These are phyloP conservation scores for Sporothrix euskadiensis DNA, from an alignment of 2,329 filamentous ascomycete species.

Conservation along the genomic window DNA sequence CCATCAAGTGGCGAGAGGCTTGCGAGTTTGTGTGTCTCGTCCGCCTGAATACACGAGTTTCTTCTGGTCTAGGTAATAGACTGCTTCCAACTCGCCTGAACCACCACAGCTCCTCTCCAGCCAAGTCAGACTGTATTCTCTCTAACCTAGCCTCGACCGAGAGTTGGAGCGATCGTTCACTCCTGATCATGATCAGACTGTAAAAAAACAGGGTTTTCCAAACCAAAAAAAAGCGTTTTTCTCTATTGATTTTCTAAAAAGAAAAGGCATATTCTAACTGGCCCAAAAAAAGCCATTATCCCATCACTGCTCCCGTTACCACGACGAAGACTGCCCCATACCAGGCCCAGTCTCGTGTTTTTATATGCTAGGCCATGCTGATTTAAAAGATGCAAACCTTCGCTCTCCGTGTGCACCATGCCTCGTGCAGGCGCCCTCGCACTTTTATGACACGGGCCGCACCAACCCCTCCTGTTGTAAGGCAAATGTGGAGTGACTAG, in stretches of 20 bases:
- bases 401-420: neutral
- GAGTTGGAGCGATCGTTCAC: neutral
- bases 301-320: neutral
- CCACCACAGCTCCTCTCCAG: too few species aligned
- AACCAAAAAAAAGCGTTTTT: neutral
- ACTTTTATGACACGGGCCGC: neutral
- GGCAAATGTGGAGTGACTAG: neutral
- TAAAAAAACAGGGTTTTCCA: neutral
- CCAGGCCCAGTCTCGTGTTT: neutral
- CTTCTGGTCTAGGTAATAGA: too few species aligned
- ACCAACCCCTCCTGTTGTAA: neutral
- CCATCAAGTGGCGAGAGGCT: too few species aligned
- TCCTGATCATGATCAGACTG: neutral
- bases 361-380: neutral
- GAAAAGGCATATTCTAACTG: neutral
- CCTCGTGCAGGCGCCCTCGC: neutral
- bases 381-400: neutral
- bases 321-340: neutral
- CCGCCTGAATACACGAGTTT: too few species aligned
- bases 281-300: neutral
- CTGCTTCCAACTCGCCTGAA: neutral
- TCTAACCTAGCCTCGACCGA: neutral
- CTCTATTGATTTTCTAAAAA: slow-evolving; percentile 12
- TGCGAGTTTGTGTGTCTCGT: too few species aligned
- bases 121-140: neutral